These are phyloP conservation scores for Biscogniauxia sp. DNA, from an alignment of 2,329 filamentous ascomycete genomes.

Conservation along the genomic window DNA sequence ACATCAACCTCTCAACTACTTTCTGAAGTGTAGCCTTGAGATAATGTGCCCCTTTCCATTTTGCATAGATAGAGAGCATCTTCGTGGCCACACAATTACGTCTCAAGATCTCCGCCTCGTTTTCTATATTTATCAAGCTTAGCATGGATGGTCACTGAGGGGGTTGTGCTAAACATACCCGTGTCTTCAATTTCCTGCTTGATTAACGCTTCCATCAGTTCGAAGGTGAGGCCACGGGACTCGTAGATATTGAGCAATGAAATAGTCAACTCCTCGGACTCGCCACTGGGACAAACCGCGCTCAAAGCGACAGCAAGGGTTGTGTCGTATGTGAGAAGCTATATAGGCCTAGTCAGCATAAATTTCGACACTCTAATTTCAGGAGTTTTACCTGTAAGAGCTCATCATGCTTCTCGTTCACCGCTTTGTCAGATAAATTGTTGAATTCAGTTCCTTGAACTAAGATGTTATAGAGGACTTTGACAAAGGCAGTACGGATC, in stretches of 20 bases:
- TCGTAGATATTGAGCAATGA: conserved; percentile 70
- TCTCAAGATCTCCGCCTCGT: conserved; percentile 65
- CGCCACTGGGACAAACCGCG: conserved; percentile 63
- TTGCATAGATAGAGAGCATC: conserved; percentile 68
- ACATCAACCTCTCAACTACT: conserved; percentile 63
- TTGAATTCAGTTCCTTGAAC: conserved; percentile 72
- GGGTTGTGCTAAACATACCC: conserved; percentile 37
- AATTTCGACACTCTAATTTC: not conserved
- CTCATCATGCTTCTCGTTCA: conserved; percentile 67
- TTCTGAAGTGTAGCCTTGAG: conserved; percentile 64
- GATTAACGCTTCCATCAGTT: conserved; percentile 63
- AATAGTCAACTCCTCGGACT: conserved; percentile 68
- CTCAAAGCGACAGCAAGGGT: conserved; percentile 63
- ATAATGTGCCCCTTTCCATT: conserved; percentile 67
- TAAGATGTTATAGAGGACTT: conserved; percentile 67
- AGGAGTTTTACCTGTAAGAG: conserved; percentile 51
- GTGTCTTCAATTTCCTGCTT: conserved; percentile 68
- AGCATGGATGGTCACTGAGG: not conserved
- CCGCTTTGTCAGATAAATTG: conserved; percentile 63
- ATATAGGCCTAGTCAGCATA: conserved; percentile 8
- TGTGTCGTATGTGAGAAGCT: conserved; percentile 62
- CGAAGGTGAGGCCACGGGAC: conserved; percentile 60
- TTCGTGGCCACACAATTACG: conserved; percentile 70
- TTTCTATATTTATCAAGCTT: conserved; percentile 43
- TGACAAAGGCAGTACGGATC: conserved; percentile 68